A percentile compares a stretch with the other conserved stretches of the same genome.
Conservation (phyloP, 2,329 filamentous ascomycete species). For the Pleoardoris graminearum region DNA sequence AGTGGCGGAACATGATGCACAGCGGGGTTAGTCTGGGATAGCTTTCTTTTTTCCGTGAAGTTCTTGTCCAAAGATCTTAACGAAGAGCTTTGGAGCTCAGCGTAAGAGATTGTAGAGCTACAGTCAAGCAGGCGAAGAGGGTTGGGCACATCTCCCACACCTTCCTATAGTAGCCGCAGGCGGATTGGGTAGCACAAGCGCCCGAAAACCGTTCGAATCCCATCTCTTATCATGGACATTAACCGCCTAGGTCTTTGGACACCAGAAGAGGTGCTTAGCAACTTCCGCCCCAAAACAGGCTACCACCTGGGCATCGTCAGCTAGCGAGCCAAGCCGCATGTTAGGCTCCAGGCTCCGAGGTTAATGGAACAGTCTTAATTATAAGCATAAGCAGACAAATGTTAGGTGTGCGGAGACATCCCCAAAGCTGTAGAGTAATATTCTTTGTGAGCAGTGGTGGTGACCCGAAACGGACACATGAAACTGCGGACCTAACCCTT, state of each 20-base stretch:
- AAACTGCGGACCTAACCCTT: too few relatives aligned
- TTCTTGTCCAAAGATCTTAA: too few relatives aligned
- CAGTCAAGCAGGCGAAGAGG: too few relatives aligned
- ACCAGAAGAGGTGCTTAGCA: not conserved
- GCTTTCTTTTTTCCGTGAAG: not conserved
- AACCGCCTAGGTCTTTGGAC: too few relatives aligned
- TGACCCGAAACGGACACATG: not conserved
- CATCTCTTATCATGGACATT: too few relatives aligned
- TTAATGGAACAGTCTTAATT: not conserved
- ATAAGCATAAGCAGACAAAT: not conserved
- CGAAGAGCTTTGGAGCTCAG: not conserved
- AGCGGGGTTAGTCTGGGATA: not conserved
- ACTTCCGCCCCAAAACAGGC: not conserved
- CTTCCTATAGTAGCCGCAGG: too few relatives aligned
- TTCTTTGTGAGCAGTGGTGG: not conserved
- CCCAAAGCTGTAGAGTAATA: not conserved
- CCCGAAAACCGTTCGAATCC: not conserved
- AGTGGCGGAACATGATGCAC: not conserved
- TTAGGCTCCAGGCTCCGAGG: not conserved
- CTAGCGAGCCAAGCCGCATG: not conserved
- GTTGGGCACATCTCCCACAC: too few relatives aligned
- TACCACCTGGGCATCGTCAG: not conserved
- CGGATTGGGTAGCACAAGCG: too few relatives aligned
- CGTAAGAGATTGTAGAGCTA: too few relatives aligned
- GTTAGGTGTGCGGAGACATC: not conserved